Percentiles rank a stretch among this genome's conserved stretches.
These are phyloP conservation scores for Pascua sp. DNA, from an alignment of 1,284 basidiomycete species.

Conservation along the genomic window DNA sequence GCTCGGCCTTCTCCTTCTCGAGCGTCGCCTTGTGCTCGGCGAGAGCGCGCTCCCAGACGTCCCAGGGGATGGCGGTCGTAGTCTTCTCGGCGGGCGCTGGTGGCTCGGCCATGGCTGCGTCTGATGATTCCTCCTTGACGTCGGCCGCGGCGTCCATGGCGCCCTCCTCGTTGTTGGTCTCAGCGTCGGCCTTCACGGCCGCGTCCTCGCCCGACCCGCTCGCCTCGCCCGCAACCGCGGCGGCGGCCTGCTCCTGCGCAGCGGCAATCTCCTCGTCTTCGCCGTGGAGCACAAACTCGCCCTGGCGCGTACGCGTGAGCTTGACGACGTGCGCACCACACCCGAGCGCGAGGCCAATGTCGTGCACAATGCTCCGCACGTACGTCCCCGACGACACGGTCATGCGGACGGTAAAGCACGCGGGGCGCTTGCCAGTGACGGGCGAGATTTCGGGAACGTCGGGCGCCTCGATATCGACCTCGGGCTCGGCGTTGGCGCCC, in stretches of 20 bases:
- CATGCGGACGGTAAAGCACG: slow-evolving; percentile 84
- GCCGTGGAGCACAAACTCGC: slow-evolving; percentile 62
- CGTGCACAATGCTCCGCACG: slow-evolving; percentile 86
- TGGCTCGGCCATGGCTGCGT: not conserved
- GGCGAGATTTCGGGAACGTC: slow-evolving; percentile 50
- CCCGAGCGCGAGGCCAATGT: slow-evolving; percentile 74
- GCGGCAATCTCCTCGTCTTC: slow-evolving; percentile 28
- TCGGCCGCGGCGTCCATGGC: slow-evolving; percentile 1
- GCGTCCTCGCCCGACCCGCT: slow-evolving; percentile 41
- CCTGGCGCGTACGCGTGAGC: slow-evolving; percentile 78
- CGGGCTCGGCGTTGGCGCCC: slow-evolving; percentile 29
- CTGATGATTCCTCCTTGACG: not conserved
- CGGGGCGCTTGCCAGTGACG: slow-evolving; percentile 53
- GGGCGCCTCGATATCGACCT: slow-evolving; percentile 31
- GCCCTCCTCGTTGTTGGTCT: slow-evolving; percentile 1
- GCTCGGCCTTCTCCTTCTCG: slow-evolving; percentile 52
- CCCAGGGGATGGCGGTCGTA: slow-evolving; percentile 62
- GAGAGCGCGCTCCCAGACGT: slow-evolving; percentile 66
- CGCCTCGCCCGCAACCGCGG: not conserved
- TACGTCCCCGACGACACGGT: slow-evolving; percentile 95
- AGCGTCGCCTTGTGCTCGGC: slow-evolving; percentile 36
- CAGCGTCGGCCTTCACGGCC: slow-evolving; percentile 25
- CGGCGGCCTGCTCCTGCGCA: slow-evolving; percentile 14
- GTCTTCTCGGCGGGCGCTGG: slow-evolving; percentile 3
- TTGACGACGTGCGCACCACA: slow-evolving; percentile 88